Conservation (phyloP, 2,329 filamentous ascomycete genomes). For the Aspergillus intermedius region DNA sequence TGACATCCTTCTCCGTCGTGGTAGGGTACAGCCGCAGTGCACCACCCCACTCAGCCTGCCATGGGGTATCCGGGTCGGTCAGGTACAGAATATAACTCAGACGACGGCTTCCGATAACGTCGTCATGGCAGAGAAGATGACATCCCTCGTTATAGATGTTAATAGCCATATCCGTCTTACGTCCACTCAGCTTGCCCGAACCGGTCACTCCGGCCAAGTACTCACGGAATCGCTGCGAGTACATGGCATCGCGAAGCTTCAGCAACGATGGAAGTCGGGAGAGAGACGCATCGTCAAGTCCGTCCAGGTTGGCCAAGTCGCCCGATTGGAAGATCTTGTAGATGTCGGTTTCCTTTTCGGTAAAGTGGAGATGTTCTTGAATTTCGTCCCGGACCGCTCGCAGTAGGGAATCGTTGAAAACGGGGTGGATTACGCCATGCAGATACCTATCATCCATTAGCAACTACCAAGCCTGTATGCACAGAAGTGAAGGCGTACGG, state of each 20-base stretch:
- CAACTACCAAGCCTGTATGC: no score
- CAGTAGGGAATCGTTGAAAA: conserved; percentile 75
- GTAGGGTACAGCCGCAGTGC: conserved; percentile 81
- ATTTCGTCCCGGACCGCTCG: conserved; percentile 85
- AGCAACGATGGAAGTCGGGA: conserved; percentile 84
- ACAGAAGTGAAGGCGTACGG: conserved; percentile 29
- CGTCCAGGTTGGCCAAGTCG: conserved; percentile 92
- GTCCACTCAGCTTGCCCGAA: conserved; percentile 78
- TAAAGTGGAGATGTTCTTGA: conserved; percentile 84
- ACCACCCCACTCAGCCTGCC: conserved; percentile 89
- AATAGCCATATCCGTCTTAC: conserved; percentile 98
- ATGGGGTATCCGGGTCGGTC: conserved; percentile 82
- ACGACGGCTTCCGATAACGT: conserved; percentile 93
- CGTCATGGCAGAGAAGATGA: conserved; percentile 92
- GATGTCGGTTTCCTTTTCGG: conserved; percentile 97
- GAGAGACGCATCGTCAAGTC: conserved; percentile 78
- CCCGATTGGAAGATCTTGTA: conserved; percentile 99
- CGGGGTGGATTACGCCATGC: conserved; percentile 76
- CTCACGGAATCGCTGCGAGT: conserved; percentile 80
- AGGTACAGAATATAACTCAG: conserved; percentile 97
- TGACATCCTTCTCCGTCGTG: conserved; percentile 56
- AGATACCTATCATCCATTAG: conserved; percentile 57
- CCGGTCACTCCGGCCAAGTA: conserved; percentile 82
- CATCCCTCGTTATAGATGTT: conserved; percentile 97
- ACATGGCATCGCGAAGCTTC: conserved; percentile 84